Percentiles rank a stretch among this genome's conserved stretches.
phyloP scores from a whole-genome alignment of 441 rosid genomes.

The Populus hybrid region DNA sequence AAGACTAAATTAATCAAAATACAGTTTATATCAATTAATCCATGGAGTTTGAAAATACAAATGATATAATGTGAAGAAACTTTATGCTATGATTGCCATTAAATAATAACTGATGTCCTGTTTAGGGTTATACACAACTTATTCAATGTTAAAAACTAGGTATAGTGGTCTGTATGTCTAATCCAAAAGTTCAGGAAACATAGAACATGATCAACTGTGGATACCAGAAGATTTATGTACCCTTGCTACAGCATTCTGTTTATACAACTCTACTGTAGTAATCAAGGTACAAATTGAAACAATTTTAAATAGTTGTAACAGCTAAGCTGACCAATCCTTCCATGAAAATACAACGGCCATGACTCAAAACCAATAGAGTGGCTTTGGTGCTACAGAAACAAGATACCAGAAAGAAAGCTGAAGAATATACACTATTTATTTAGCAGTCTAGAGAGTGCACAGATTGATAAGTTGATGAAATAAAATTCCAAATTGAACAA shows the following conservation, averaged over 20 bases:
- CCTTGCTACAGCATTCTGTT: background rate
- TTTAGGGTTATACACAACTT: background rate
- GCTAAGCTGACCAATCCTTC: background rate
- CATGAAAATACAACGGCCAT: background rate
- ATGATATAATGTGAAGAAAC: background rate
- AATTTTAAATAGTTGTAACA: background rate
- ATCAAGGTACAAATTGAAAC: background rate
- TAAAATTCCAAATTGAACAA: too few species aligned
- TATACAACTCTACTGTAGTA: too few species aligned
- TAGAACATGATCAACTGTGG: background rate
- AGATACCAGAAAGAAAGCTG: too few species aligned
- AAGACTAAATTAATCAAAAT: background rate
- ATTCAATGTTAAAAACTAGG: background rate
- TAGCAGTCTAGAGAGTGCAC: too few species aligned
- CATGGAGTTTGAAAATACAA: background rate
- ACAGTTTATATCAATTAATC: background rate
- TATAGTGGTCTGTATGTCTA: background rate
- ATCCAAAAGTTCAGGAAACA: background rate
- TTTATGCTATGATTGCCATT: background rate
- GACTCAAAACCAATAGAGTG: too few species aligned
- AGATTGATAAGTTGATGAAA: too few species aligned
- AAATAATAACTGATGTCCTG: background rate
- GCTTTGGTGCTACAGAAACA: too few species aligned
- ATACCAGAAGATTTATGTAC: background rate
- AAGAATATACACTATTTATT: too few species aligned